Percentiles rank a stretch among this genome's conserved stretches.
phyloP scores from a whole-genome alignment of 345 rosid species.

The Syzygium oleosum region DNA sequence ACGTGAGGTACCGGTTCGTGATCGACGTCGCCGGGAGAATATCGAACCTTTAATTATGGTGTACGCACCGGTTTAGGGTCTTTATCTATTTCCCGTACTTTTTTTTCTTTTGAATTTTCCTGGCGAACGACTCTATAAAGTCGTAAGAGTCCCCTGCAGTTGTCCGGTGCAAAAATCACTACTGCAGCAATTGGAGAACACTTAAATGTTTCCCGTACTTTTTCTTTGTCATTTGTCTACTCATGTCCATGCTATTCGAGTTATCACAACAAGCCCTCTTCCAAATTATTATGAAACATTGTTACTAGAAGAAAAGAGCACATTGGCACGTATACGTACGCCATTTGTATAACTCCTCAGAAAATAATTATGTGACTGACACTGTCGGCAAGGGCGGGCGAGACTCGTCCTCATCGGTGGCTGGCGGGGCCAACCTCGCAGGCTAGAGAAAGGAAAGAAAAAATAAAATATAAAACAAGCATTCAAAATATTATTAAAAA shows the following conservation, averaged over 20 bases:
- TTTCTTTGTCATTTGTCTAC: background rate
- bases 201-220: background rate
- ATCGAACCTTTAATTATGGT: slow-evolving; percentile 1
- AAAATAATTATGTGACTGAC: no score
- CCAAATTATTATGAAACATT: background rate
- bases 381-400: no score
- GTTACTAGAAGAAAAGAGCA: no score
- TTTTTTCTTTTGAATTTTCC: background rate
- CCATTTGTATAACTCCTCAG: no score
- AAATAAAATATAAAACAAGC: no score
- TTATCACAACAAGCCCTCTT: background rate
- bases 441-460: no score
- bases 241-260: background rate
- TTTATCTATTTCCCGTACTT: background rate
- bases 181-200: background rate
- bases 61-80: background rate
- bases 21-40: slow-evolving; percentile 34
- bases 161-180: background rate
- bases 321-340: no score
- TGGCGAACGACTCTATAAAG: background rate
- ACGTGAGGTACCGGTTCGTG: slow-evolving; percentile 58
- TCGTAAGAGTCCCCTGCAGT: background rate
- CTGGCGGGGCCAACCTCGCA: no score
- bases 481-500: no score
- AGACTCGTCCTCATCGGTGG: no score